Percentiles rank a stretch among this genome's conserved stretches.
These are phyloP conservation scores for Fusarium dimerum DNA, from an alignment of 2,329 filamentous ascomycete genomes.

Conservation along the genomic window DNA sequence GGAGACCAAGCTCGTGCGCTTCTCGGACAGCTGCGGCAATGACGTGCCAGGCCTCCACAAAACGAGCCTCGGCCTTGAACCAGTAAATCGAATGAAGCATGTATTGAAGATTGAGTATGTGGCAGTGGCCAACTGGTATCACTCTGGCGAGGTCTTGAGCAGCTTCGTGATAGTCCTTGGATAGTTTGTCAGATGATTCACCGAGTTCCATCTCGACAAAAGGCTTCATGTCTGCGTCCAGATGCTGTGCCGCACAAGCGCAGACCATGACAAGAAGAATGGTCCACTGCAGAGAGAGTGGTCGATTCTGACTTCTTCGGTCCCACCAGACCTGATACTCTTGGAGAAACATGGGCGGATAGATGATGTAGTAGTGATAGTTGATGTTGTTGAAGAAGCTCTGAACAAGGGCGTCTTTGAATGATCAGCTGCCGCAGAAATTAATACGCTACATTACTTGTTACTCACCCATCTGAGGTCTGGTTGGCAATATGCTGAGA, in stretches of 20 bases:
- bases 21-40: conserved; percentile 35
- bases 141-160: conserved; percentile 33
- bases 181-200: conserved; percentile 25
- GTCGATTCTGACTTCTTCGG: conserved; percentile 23
- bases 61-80: conserved; percentile 37
- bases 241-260: conserved; percentile 37
- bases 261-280: conserved; percentile 39
- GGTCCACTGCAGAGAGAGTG: conserved; percentile 37
- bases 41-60: conserved; percentile 38
- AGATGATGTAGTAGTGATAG: conserved; percentile 41
- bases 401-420: conserved; percentile 36
- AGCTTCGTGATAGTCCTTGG: conserved; percentile 34
- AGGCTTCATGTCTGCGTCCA: conserved; percentile 29
- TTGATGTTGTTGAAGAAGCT: conserved; percentile 39
- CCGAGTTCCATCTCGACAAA: conserved; percentile 33
- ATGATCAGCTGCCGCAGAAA: background rate
- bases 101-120: conserved; percentile 36
- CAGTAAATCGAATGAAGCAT: conserved; percentile 39
- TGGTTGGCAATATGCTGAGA: conserved; percentile 32
- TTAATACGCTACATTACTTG: background rate
- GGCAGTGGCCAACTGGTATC: conserved; percentile 34
- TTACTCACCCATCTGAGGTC: conserved; percentile 35
- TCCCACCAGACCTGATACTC: conserved; percentile 39
- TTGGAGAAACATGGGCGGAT: conserved; percentile 35
- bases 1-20: conserved; percentile 35